Percentiles rank a stretch among this genome's conserved stretches.
phyloP scores from a whole-genome alignment of 768 basidiomycete species.

The Mycena alexandri region DNA sequence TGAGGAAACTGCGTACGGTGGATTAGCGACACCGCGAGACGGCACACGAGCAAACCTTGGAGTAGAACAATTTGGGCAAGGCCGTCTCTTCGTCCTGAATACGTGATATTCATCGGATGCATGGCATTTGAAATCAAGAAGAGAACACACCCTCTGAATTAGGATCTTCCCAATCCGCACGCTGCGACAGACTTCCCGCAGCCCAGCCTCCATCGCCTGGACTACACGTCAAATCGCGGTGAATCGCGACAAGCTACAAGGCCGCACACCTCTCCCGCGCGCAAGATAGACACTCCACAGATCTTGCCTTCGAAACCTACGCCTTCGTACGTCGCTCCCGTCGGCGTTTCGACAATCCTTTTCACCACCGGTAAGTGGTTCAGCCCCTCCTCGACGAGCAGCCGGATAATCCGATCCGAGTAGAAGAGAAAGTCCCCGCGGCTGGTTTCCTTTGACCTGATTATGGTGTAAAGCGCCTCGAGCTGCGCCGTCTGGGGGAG shows the following conservation, averaged over 20 bases:
- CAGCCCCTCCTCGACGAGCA: conserved; percentile 87
- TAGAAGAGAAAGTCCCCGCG: conserved; percentile 98
- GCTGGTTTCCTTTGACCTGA: conserved; percentile 87
- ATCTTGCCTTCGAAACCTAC: conserved; percentile 97
- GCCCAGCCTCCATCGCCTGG: conserved; percentile 97
- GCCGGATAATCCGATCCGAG: conserved; percentile 89
- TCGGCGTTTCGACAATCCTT: conserved; percentile 86
- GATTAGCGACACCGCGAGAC: background rate
- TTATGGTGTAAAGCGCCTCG: conserved; percentile 95
- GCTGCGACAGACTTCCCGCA: conserved; percentile 94
- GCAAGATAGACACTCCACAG: conserved; percentile 94
- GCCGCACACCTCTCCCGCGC: conserved; percentile 87
- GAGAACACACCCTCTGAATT: conserved; percentile 84
- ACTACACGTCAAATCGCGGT: conserved; percentile 24
- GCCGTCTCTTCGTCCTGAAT: conserved; percentile 93
- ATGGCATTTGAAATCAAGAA: background rate
- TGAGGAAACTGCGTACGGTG: conserved; percentile 77
- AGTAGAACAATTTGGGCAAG: conserved; percentile 92
- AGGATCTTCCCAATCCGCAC: conserved; percentile 98
- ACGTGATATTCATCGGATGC: conserved; percentile 8
- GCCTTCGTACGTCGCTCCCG: conserved; percentile 88
- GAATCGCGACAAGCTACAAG: background rate
- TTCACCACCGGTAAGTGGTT: conserved; percentile 85
- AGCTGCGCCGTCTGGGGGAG: conserved; percentile 93
- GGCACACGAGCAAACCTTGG: conserved; percentile 64